Percentiles rank a stretch among this genome's conserved stretches.
Evolutionary conservation across 2,329 filamentous ascomycete genomes (phyloP).

Genomic region (Venturia nashicola): DNA sequence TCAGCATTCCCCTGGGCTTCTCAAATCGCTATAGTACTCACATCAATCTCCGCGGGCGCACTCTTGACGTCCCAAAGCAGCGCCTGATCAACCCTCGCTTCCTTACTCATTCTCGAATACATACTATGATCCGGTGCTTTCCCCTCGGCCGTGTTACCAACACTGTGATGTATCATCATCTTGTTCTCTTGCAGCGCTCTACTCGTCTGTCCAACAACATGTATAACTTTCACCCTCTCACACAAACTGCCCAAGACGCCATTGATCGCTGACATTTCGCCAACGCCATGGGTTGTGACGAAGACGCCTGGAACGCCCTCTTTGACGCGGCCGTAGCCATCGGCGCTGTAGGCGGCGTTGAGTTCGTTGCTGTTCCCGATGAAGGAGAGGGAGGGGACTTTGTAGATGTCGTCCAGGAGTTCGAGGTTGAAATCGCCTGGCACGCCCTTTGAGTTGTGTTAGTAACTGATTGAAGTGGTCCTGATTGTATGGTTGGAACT

Average conservation of each 20-base stretch:
- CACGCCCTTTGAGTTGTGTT: slow-evolving; percentile 18
- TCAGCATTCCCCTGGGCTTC: background rate
- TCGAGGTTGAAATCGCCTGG: slow-evolving; percentile 36
- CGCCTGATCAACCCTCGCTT: slow-evolving; percentile 12
- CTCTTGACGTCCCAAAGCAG: slow-evolving; percentile 27
- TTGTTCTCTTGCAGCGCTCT: slow-evolving; percentile 27
- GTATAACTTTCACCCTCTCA: slow-evolving; percentile 32
- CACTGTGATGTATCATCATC: slow-evolving; percentile 35
- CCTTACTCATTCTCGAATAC: slow-evolving; percentile 1
- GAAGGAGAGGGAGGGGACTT: slow-evolving; percentile 25
- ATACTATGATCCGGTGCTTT: slow-evolving; percentile 15
- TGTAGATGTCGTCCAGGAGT: slow-evolving; percentile 31
- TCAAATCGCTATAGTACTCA: slow-evolving; percentile 5
- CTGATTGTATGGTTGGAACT: no score
- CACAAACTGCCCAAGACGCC: slow-evolving; percentile 31
- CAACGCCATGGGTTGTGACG: slow-evolving; percentile 50
- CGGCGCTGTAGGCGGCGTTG: slow-evolving; percentile 44
- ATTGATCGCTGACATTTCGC: slow-evolving; percentile 33
- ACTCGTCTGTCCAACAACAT: slow-evolving; percentile 33
- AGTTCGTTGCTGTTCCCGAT: slow-evolving; percentile 47
- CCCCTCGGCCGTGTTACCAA: slow-evolving; percentile 27
- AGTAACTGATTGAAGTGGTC: background rate
- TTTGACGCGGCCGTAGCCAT: slow-evolving; percentile 45
- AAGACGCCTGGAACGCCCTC: slow-evolving; percentile 33
- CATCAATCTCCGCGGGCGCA: slow-evolving; percentile 30